These are phyloP conservation scores for Acacia pycnantha DNA, from an alignment of 331 rosid species.

Conservation along the genomic window DNA sequence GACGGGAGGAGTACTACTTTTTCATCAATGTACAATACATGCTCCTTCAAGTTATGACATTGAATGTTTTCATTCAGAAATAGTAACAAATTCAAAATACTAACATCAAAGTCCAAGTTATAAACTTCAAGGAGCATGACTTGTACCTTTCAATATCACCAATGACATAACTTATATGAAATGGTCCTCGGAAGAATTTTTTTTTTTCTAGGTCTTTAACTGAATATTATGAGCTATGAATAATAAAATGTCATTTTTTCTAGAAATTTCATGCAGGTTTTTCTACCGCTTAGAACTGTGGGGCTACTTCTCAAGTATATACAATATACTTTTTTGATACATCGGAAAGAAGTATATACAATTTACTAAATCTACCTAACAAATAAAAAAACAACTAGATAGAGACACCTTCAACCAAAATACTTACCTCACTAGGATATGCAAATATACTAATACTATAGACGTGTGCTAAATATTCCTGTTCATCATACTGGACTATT, in stretches of 20 bases:
- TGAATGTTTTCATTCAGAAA: too few species aligned
- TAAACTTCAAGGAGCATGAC: too few species aligned
- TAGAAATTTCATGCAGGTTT: background rate
- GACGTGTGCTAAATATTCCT: slow-evolving; percentile 3
- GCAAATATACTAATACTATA: background rate
- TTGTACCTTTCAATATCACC: too few species aligned
- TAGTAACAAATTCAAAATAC: too few species aligned
- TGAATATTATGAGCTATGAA: background rate
- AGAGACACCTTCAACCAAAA: background rate
- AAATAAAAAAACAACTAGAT: background rate
- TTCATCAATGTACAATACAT: background rate
- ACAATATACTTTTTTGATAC: too few species aligned
- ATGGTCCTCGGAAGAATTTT: too few species aligned
- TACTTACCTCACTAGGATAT: background rate
- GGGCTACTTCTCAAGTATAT: background rate
- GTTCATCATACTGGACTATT: slow-evolving; percentile 4
- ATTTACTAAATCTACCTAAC: background rate
- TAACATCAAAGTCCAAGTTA: too few species aligned
- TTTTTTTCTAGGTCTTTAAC: too few species aligned
- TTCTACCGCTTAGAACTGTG: background rate
- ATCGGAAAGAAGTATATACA: too few species aligned
- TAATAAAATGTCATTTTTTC: background rate
- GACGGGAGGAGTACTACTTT: too few species aligned
- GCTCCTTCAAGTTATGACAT: background rate
- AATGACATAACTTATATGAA: too few species aligned